A percentile compares a stretch with the other conserved stretches of the same genome.
Evolutionary conservation across 495 filamentous ascomycete genomes (phyloP).

Genomic region (Hypoxylon cercidicola): DNA sequence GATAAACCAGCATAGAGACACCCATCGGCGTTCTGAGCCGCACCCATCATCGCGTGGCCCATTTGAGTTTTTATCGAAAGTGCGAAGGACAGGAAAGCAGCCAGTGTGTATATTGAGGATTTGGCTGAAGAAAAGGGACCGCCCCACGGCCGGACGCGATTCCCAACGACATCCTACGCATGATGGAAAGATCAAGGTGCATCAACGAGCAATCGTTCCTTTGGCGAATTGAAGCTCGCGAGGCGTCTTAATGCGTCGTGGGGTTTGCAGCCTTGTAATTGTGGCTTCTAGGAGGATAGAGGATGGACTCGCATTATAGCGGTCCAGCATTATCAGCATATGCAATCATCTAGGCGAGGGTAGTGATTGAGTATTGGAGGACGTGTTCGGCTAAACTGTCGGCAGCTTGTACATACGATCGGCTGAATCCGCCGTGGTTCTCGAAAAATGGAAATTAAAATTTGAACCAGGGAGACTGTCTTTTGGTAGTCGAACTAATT

Average conservation of each 20-base stretch:
- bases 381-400: conserved; percentile 27
- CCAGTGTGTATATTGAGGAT: conserved; percentile 40
- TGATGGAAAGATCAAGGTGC: conserved; percentile 29
- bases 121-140: conserved; percentile 28
- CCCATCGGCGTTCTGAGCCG: conserved; percentile 47
- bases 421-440: conserved; percentile 32
- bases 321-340: conserved; percentile 23
- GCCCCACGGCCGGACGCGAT: conserved; percentile 12
- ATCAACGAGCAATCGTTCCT: conserved; percentile 28
- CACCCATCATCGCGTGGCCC: conserved; percentile 44
- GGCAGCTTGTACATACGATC: conserved; percentile 44
- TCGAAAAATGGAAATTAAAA: conserved; percentile 41
- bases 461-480: conserved; percentile 36
- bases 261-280: conserved; percentile 33
- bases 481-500: conserved; percentile 20
- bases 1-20: conserved; percentile 50
- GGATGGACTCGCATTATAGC: conserved; percentile 21
- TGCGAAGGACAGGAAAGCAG: conserved; percentile 29
- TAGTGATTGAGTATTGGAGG: conserved; percentile 21
- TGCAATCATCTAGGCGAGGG: conserved; percentile 21
- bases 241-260: conserved; percentile 16
- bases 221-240: conserved; percentile 19
- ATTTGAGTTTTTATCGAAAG: conserved; percentile 39
- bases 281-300: conserved; percentile 28
- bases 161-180: conserved; percentile 24